Base-by-base conservation (phyloP, 371 early-diverging fungal species). In the Chytridiales sp. region DNA sequence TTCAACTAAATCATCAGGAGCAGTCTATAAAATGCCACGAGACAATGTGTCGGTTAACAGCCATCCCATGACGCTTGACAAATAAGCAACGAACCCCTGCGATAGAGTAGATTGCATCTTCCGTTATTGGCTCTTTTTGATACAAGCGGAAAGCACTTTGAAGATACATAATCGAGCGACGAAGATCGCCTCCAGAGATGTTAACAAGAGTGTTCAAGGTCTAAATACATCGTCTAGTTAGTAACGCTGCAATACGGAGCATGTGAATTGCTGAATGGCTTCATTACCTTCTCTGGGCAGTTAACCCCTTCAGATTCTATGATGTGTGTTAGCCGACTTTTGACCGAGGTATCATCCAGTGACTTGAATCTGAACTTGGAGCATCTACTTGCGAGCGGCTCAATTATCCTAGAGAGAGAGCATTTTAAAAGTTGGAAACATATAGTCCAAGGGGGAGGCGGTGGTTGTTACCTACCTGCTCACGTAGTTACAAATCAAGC, bases 401-500 rank as follows among this genome's bases (percentile, higher is more conserved):
- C 95, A 61, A 98, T 98, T 55, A 98, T 95, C 22, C 91, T 75
- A 61, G 2, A 15, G 11, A 35, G 3, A 41, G 34, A 4, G 48
- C 22, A 9, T 15, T 40, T 15, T 19, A 15, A 26, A 57, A 35
- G 29, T 17, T 0, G 15, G 62, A 22, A 34, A 42, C 11, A 43
- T 1, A 17, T 54, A 21, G 1, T 42, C 31, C 55, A 2, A 63
- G 47, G 46, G 47, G 22, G 50, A n/a, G 22, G 30, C 8, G 34
- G 13, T 62, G 17, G 24, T 17, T 9, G 44, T 17, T 22, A 31
- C 29, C 6, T 78, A 89, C 84, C 92, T 75, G 57, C 87, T 82
- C 52, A 95, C 89, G 77, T 97, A 97, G 79, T 99, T 99, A 75
- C 98, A 98, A 38, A 99, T 93, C 24, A 99, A 73, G 68, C 98